Conservation (phyloP, 2,329 filamentous ascomycete species). For the Diaporthe caulivora region DNA sequence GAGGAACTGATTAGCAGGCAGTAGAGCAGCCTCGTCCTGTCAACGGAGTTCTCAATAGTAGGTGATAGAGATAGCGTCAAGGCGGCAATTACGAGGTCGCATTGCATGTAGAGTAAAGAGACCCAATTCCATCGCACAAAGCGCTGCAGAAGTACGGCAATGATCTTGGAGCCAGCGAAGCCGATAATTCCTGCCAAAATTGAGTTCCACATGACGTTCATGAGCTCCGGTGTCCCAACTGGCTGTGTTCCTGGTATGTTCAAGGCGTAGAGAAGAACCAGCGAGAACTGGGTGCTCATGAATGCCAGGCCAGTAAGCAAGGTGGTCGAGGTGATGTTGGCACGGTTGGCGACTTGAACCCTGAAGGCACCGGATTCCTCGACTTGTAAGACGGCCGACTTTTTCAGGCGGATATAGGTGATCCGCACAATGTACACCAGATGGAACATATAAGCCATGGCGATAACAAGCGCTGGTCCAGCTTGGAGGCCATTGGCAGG, state of each 20-base stretch:
- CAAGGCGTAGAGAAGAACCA: slow-evolving; percentile 21
- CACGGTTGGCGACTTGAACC: not conserved
- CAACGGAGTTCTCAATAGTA: not conserved
- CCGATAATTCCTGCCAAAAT: not conserved
- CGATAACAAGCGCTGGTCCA: not conserved
- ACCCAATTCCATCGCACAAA: not conserved
- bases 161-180: not conserved
- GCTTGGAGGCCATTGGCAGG: slow-evolving; percentile 30
- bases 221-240: not conserved
- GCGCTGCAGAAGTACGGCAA: not conserved
- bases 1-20: slow-evolving; percentile 24
- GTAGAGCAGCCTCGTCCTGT: not conserved
- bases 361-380: slow-evolving; percentile 17
- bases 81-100: not conserved
- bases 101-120: not conserved
- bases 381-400: not conserved
- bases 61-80: not conserved
- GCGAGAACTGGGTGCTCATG: not conserved
- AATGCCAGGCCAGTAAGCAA: slow-evolving; percentile 23
- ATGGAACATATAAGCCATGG: slow-evolving; percentile 25
- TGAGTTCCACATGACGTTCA: slow-evolving; percentile 2
- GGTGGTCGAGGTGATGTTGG: slow-evolving; percentile 23
- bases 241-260: not conserved
- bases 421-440: slow-evolving; percentile 32
- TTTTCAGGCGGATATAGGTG: slow-evolving; percentile 29